Conservation (phyloP, 208 protist genomes). For the Wallacemonas collosoma region DNA sequence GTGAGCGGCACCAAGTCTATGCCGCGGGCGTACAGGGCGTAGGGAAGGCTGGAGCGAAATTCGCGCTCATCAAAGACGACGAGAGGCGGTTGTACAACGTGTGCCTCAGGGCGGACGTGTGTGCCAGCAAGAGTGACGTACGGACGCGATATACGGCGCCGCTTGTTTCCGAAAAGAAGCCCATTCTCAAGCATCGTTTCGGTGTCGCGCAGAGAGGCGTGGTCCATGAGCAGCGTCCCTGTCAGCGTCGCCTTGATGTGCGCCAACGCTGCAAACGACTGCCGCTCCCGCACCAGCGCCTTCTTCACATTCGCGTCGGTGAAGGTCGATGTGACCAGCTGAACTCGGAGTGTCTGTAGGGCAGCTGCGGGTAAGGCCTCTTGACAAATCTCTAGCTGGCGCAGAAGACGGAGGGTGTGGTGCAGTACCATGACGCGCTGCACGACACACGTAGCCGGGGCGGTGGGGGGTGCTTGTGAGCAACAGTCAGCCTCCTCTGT, state of each 20-base stretch:
- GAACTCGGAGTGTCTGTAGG: conserved; percentile 46
- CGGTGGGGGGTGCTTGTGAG: no score
- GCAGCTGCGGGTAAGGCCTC: conserved; percentile 40
- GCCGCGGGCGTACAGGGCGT: conserved; percentile 65
- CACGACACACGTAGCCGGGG: conserved; percentile 12
- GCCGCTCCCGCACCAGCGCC: conserved; percentile 48
- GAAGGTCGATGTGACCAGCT: conserved; percentile 61
- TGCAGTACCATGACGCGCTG: conserved; percentile 49
- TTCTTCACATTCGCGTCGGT: conserved; percentile 36
- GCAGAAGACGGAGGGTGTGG: conserved; percentile 50
- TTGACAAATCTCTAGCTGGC: conserved; percentile 73
- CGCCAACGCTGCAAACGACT: conserved; percentile 69
- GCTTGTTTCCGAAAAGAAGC: conserved; percentile 17
- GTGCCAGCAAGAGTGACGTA: not conserved
- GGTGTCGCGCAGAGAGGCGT: conserved; percentile 46
- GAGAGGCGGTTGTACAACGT: conserved; percentile 29
- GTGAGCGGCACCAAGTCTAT: conserved; percentile 84
- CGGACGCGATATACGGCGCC: not conserved
- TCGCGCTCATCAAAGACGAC: conserved; percentile 89
- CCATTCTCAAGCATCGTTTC: conserved; percentile 57
- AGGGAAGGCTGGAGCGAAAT: conserved; percentile 80
- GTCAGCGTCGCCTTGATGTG: conserved; percentile 78
- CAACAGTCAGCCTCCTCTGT: not conserved
- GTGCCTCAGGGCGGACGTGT: not conserved
- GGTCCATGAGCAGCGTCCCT: conserved; percentile 64